A percentile compares a stretch with the other conserved stretches of the same genome.
Evolutionary conservation across 106 monocot genomes (phyloP).

Genomic region (Gastrodia elata): DNA sequence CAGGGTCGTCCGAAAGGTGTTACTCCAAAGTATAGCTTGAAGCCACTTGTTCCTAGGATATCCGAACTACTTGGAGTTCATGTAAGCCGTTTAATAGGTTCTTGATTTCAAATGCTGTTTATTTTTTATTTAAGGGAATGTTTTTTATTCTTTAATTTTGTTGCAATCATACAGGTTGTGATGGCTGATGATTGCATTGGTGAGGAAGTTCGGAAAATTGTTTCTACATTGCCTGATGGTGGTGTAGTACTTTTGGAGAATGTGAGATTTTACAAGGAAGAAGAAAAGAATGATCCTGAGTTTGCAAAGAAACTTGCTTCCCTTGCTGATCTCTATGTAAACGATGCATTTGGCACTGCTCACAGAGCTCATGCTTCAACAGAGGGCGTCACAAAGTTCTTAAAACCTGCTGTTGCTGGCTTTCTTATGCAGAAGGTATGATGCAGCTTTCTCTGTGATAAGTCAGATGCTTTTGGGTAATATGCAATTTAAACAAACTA

Average conservation of each 20-base stretch:
- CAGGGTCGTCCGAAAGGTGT: conserved; percentile 86
- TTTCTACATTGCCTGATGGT: conserved; percentile 59
- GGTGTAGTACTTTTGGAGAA: conserved; percentile 89
- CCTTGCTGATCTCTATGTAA: conserved; percentile 89
- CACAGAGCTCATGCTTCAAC: conserved; percentile 85
- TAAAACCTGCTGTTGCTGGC: conserved; percentile 68
- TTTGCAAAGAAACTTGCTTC: conserved; percentile 84
- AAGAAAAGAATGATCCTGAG: conserved; percentile 95
- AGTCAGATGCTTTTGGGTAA: background rate
- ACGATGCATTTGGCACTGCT: conserved; percentile 89
- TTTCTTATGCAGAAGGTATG: conserved; percentile 75
- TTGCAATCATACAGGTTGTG: conserved; percentile 25
- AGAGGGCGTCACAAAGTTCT: conserved; percentile 63
- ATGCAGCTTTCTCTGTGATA: background rate
- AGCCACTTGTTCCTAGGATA: conserved; percentile 74
- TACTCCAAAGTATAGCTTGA: conserved; percentile 86
- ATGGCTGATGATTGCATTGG: conserved; percentile 80
- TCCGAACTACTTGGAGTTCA: conserved; percentile 67
- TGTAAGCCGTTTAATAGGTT: conserved; percentile 18
- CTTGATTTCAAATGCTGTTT: background rate
- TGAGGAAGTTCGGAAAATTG: conserved; percentile 68
- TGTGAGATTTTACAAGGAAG: conserved; percentile 89
- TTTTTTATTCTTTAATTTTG: background rate
- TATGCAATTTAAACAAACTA: background rate
- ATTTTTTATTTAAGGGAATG: background rate